Conservation (phyloP, 805 yeast genomes). For the Sugiyamaella smithiae region DNA sequence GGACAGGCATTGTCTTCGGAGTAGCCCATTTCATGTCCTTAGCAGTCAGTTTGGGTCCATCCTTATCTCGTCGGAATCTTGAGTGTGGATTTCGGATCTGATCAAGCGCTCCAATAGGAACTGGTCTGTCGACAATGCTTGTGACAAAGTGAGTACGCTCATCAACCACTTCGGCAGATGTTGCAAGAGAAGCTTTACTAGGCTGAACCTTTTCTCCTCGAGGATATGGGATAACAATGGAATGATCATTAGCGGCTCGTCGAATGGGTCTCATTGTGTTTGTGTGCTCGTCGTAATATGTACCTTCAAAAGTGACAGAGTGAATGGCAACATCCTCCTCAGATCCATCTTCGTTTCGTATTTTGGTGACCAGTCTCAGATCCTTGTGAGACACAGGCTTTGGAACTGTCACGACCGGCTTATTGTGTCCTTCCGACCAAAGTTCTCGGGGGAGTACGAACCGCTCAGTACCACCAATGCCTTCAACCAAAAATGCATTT, state of each 20-base stretch:
- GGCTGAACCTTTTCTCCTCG: slow-evolving; percentile 60
- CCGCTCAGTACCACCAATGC: slow-evolving; percentile 62
- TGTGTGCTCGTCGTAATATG: slow-evolving; percentile 70
- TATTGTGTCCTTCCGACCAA: slow-evolving; percentile 70
- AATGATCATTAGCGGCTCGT: slow-evolving; percentile 65
- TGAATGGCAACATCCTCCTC: slow-evolving; percentile 75
- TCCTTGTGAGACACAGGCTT: slow-evolving; percentile 55
- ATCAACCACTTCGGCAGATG: slow-evolving; percentile 46
- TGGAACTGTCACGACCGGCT: slow-evolving; percentile 72
- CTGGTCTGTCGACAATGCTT: slow-evolving; percentile 60
- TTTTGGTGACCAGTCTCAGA: slow-evolving; percentile 74
- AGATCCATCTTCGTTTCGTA: slow-evolving; percentile 61
- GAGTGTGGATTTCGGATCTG: slow-evolving; percentile 78
- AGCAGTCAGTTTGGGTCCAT: slow-evolving; percentile 53
- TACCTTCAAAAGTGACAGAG: slow-evolving; percentile 62
- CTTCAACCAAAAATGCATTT: slow-evolving; percentile 62
- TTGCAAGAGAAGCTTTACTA: slow-evolving; percentile 21
- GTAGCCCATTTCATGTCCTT: slow-evolving; percentile 51
- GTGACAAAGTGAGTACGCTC: slow-evolving; percentile 75
- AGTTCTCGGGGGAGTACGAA: slow-evolving; percentile 66
- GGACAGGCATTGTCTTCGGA: slow-evolving; percentile 76
- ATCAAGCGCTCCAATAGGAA: slow-evolving; percentile 62
- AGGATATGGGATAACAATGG: slow-evolving; percentile 87
- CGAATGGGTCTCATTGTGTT: slow-evolving; percentile 74
- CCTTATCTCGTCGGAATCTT: slow-evolving; percentile 52